These are phyloP conservation scores for Cucumis melo DNA, from an alignment of 306 rosid genomes.

Conservation along the genomic window DNA sequence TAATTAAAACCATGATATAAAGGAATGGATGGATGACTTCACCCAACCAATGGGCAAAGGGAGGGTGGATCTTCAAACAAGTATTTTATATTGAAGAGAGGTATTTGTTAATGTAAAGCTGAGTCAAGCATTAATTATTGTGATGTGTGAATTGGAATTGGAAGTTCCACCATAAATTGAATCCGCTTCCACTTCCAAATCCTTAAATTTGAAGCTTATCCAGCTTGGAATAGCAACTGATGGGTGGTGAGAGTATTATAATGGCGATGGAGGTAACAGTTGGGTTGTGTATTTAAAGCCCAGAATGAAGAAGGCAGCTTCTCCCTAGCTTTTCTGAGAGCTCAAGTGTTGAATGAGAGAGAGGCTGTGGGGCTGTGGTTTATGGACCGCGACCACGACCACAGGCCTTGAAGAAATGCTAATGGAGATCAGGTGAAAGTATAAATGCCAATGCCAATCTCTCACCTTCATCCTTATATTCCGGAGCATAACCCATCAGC, in stretches of 20 bases:
- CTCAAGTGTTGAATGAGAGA: not conserved
- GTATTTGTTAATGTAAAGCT: not conserved
- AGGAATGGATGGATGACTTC: too few relatives aligned
- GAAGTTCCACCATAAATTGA: not conserved
- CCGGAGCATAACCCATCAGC: conserved; percentile 35
- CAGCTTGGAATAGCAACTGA: not conserved
- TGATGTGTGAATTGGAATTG: not conserved
- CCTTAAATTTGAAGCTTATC: not conserved
- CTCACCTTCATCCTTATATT: conserved; percentile 29
- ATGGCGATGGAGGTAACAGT: not conserved
- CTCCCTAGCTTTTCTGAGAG: conserved; percentile 29
- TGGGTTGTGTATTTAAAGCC: not conserved
- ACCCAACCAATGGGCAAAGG: too few relatives aligned
- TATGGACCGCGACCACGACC: conserved; percentile 3
- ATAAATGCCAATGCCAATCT: not conserved
- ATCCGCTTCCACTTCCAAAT: not conserved
- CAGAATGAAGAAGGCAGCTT: not conserved
- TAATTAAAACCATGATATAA: too few relatives aligned
- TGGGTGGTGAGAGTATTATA: not conserved
- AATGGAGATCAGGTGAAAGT: conserved; percentile 8
- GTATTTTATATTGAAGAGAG: not conserved
- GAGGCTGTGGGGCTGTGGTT: not conserved
- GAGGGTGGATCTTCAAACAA: too few relatives aligned
- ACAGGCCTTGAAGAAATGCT: conserved; percentile 26
- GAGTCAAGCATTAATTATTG: not conserved